Conservation (phyloP, 495 filamentous ascomycete species). For the Talaromyces ruber region DNA sequence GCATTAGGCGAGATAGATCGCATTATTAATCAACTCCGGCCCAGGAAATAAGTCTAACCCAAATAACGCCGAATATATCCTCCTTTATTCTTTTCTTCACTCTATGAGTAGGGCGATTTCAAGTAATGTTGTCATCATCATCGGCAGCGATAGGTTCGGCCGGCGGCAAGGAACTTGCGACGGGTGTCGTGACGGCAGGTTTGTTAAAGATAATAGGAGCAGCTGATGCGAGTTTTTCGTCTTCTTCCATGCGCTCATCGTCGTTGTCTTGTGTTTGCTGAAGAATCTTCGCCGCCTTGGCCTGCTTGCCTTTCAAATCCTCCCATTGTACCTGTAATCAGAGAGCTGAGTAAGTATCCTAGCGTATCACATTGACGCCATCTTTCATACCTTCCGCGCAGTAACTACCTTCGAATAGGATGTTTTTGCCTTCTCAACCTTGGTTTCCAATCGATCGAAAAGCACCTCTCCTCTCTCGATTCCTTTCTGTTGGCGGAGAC, state of each 20-base stretch:
- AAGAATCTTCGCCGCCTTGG: neutral
- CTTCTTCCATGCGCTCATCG: neutral
- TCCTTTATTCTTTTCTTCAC: neutral
- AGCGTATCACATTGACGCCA: neutral
- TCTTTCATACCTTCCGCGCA: conserved; percentile 26
- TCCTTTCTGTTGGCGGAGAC: conserved; percentile 57
- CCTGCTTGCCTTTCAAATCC: conserved; percentile 28
- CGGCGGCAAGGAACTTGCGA: neutral
- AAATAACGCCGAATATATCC: conserved; percentile 1
- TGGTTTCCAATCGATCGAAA: neutral
- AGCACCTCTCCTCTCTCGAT: conserved; percentile 64
- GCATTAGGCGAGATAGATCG: conserved; percentile 50
- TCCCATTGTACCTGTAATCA: conserved; percentile 31
- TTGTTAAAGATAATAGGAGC: neutral
- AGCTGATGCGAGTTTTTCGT: neutral
- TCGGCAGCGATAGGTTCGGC: conserved; percentile 18
- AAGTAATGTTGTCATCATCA: conserved; percentile 37
- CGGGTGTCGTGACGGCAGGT: neutral
- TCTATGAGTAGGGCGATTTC: conserved; percentile 5
- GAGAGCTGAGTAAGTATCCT: neutral
- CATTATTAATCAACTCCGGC: conserved; percentile 48
- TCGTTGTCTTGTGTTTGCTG: neutral
- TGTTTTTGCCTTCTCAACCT: neutral
- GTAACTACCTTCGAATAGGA: neutral
- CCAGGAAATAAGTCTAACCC: conserved; percentile 29